Percentiles rank a stretch among this genome's conserved stretches.
phyloP scores from a whole-genome alignment of 1,284 basidiomycete species.

The Cryptococcus depauperatus region DNA sequence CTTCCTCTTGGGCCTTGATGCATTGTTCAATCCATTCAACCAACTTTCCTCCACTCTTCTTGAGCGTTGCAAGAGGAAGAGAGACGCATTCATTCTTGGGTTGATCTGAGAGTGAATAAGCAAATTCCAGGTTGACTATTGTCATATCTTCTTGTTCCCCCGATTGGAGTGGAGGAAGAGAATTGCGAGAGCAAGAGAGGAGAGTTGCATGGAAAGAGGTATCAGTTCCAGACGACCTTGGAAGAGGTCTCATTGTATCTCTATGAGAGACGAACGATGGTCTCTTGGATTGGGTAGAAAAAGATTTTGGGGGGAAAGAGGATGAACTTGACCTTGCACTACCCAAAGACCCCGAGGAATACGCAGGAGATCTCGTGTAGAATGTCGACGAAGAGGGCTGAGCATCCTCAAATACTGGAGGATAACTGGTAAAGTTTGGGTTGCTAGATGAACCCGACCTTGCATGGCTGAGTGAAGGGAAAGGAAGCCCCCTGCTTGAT shows the following conservation, averaged over 20 bases:
- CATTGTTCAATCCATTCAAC: conserved; percentile 16
- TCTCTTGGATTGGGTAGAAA: conserved; percentile 1
- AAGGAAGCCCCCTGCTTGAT: background rate
- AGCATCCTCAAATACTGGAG: background rate
- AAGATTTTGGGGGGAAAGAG: background rate
- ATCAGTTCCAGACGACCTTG: background rate
- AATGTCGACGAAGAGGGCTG: background rate
- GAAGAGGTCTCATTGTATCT: conserved; percentile 4
- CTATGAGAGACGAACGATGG: conserved; percentile 4
- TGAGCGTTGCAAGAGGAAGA: conserved; percentile 20
- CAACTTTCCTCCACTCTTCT: conserved; percentile 14
- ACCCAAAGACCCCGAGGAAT: background rate
- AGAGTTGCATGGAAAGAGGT: conserved; percentile 9
- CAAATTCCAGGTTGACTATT: conserved; percentile 25
- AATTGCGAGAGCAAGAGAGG: background rate
- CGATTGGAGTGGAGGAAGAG: background rate
- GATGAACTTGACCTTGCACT: background rate
- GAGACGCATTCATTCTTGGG: conserved; percentile 24
- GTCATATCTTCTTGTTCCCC: conserved; percentile 2
- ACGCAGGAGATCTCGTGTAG: background rate
- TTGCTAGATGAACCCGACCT: background rate
- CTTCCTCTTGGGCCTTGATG: background rate
- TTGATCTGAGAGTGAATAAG: conserved; percentile 19
- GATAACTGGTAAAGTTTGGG: background rate
- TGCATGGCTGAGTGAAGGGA: background rate